These are phyloP conservation scores for Pneumocystis oryctolagi DNA, from an alignment of 1,139 yeast genomes.

Conservation along the genomic window DNA sequence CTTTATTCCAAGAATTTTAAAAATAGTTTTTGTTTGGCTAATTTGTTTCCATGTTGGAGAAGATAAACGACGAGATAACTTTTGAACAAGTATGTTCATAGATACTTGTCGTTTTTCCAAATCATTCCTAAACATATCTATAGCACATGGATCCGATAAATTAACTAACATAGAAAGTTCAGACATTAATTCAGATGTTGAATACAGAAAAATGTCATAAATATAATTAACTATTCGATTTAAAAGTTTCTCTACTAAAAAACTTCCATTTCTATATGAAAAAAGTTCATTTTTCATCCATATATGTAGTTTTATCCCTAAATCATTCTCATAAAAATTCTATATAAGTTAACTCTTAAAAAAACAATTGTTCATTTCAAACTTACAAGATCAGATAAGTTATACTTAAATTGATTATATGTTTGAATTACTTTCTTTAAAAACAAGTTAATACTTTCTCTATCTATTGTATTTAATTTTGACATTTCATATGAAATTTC, in stretches of 20 bases:
- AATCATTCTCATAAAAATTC: neutral
- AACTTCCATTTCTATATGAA: neutral
- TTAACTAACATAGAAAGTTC: neutral
- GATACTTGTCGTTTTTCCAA: neutral
- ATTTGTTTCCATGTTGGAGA: neutral
- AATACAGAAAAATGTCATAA: neutral
- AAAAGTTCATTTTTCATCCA: neutral
- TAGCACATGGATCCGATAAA: neutral
- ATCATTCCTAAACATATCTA: neutral
- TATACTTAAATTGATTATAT: neutral
- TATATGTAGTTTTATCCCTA: neutral
- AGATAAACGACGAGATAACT: neutral
- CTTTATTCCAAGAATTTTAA: neutral
- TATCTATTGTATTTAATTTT: neutral
- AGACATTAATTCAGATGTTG: neutral
- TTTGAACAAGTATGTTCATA: neutral
- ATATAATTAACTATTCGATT: neutral
- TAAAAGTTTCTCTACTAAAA: neutral
- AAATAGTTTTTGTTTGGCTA: neutral
- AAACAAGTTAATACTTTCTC: neutral
- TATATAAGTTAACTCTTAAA: neutral
- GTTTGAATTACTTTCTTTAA: neutral
- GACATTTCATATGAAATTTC: neutral
- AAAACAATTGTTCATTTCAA: neutral
- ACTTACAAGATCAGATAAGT: neutral